Evolutionary conservation across 2,329 filamentous ascomycete species (phyloP).

Genomic region (Berkeleyomyces basicola): DNA sequence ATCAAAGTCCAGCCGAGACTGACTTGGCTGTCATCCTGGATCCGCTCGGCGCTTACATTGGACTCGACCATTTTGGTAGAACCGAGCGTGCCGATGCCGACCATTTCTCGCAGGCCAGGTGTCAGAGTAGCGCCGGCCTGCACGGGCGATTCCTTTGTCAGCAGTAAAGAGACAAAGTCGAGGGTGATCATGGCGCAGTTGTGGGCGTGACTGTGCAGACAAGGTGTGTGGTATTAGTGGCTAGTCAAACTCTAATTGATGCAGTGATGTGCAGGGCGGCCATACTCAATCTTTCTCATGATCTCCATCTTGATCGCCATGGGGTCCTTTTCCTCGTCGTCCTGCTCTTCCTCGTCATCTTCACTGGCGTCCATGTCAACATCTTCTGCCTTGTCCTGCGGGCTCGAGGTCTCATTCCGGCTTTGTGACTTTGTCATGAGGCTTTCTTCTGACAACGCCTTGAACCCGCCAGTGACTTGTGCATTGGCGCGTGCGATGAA

Average conservation of each 20-base stretch:
- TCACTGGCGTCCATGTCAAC: constrained; percentile 26
- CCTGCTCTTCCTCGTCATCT: constrained; percentile 24
- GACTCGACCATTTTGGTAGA: constrained; percentile 47
- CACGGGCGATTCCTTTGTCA: constrained; percentile 64
- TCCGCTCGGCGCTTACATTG: constrained; percentile 36
- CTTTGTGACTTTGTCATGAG: constrained; percentile 41
- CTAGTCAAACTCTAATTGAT: neutral
- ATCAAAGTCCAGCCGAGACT: constrained; percentile 61
- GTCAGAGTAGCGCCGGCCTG: constrained; percentile 56
- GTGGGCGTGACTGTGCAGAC: constrained; percentile 27
- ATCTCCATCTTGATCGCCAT: constrained; percentile 40
- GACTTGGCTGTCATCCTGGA: constrained; percentile 39
- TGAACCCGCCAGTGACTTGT: constrained; percentile 62
- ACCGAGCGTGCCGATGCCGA: constrained; percentile 60
- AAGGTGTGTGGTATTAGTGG: neutral
- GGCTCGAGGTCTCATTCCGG: constrained; percentile 16
- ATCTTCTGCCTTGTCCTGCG: constrained; percentile 24
- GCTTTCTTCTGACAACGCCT: constrained; percentile 57
- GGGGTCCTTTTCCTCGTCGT: constrained; percentile 27
- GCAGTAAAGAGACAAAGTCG: constrained; percentile 67
- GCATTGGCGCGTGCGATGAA: constrained; percentile 65
- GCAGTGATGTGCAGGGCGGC: neutral
- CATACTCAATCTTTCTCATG: constrained; percentile 40
- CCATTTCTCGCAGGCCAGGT: constrained; percentile 48
- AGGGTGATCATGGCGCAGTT: constrained; percentile 53